phyloP scores from a whole-genome alignment of 805 yeast species.

The Metschnikowia drakensbergensis region DNA sequence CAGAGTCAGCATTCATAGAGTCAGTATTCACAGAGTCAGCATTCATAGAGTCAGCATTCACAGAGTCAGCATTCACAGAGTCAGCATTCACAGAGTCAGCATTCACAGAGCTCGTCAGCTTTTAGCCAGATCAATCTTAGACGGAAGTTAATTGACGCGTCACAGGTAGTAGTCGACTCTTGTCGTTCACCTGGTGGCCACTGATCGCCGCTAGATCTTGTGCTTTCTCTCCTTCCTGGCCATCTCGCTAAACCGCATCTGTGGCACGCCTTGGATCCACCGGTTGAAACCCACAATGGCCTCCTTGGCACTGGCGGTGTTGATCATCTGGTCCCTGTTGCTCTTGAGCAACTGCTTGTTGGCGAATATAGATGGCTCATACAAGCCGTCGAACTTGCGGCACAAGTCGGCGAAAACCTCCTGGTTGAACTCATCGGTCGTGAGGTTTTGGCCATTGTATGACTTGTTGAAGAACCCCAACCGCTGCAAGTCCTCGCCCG shows the following conservation, averaged over 20 bases:
- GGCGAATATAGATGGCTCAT: constrained; percentile 41
- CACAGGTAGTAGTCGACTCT: neutral
- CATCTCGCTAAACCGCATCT: constrained; percentile 55
- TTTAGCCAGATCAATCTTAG: no score
- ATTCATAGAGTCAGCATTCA: no score
- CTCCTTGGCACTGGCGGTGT: constrained; percentile 60
- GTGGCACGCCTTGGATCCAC: constrained; percentile 75
- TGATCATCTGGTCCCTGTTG: constrained; percentile 37
- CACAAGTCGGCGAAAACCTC: constrained; percentile 33
- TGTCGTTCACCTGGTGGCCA: neutral
- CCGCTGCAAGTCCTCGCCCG: constrained; percentile 51
- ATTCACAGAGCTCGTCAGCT: no score
- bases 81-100: no score
- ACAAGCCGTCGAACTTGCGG: constrained; percentile 39
- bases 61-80: no score
- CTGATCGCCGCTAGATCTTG: constrained; percentile 42
- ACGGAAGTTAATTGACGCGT: neutral
- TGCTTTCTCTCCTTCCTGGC: constrained; percentile 54
- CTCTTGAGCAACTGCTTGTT: constrained; percentile 45
- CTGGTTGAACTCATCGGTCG: constrained; percentile 43
- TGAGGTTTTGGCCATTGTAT: constrained; percentile 35
- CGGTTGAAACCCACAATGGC: constrained; percentile 62
- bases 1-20: no score
- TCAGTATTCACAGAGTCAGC: no score
- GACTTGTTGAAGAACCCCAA: constrained; percentile 63